These are phyloP conservation scores for Pneumocystis wakefieldiae DNA, from an alignment of 1,139 yeast species.

Conservation along the genomic window DNA sequence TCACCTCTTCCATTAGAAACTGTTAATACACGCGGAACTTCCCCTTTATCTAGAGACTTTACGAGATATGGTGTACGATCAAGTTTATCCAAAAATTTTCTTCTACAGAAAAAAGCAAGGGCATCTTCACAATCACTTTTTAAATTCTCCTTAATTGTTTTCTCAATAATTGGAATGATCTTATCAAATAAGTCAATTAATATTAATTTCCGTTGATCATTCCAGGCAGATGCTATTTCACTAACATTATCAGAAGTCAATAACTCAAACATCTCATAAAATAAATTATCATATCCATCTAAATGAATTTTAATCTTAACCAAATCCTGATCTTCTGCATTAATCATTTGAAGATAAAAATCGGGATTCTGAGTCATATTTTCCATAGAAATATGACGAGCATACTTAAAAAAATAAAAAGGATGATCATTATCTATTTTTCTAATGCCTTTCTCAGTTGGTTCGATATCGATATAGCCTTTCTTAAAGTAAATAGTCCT, in stretches of 20 bases:
- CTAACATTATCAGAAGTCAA: slow-evolving; percentile 70
- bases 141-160: slow-evolving; percentile 71
- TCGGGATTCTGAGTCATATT: slow-evolving; percentile 68
- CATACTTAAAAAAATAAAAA: slow-evolving; percentile 82
- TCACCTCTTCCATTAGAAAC: slow-evolving; percentile 56
- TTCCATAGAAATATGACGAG: slow-evolving; percentile 59
- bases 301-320: slow-evolving; percentile 34
- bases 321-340: slow-evolving; percentile 63
- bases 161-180: slow-evolving; percentile 50
- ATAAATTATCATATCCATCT: slow-evolving; percentile 19
- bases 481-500: slow-evolving; percentile 50
- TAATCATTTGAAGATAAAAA: slow-evolving; percentile 70
- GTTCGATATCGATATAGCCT: slow-evolving; percentile 55
- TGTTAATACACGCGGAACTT: slow-evolving; percentile 71
- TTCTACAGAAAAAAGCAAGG: slow-evolving; percentile 55
- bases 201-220: slow-evolving; percentile 52
- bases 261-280: slow-evolving; percentile 38
- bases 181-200: slow-evolving; percentile 54
- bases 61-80: slow-evolving; percentile 86
- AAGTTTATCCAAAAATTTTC: slow-evolving; percentile 48
- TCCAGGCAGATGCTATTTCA: slow-evolving; percentile 71
- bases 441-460: slow-evolving; percentile 77
- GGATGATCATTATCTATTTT: slow-evolving; percentile 70
- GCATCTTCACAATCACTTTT: slow-evolving; percentile 63
- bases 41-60: slow-evolving; percentile 45